phyloP scores from a whole-genome alignment of 768 basidiomycete genomes.

The Pisolithus marmoratus region DNA sequence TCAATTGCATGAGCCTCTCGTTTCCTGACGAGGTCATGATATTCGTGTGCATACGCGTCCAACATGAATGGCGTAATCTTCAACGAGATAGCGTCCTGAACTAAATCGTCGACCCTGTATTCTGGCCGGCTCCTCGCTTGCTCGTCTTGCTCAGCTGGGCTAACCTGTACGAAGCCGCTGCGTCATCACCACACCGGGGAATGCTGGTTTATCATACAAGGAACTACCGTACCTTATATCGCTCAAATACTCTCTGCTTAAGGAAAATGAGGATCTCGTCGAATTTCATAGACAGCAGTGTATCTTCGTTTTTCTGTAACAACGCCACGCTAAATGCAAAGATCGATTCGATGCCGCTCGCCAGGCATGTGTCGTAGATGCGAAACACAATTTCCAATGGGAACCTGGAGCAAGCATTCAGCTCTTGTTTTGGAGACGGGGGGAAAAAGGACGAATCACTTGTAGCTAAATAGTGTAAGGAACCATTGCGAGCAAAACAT shows the following conservation, averaged over 20 bases:
- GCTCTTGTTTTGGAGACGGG: background rate
- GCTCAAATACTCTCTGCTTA: slow-evolving; percentile 76
- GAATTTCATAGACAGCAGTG: slow-evolving; percentile 75
- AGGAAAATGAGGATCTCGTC: slow-evolving; percentile 86
- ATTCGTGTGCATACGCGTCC: slow-evolving; percentile 84
- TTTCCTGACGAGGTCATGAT: slow-evolving; percentile 70
- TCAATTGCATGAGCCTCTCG: slow-evolving; percentile 81
- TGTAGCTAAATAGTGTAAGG: slow-evolving; percentile 92
- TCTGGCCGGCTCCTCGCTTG: slow-evolving; percentile 15
- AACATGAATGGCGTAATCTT: slow-evolving; percentile 95
- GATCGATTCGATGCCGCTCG: slow-evolving; percentile 94
- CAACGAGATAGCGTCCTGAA: slow-evolving; percentile 79
- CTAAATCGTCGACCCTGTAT: slow-evolving; percentile 77
- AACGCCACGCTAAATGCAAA: slow-evolving; percentile 91
- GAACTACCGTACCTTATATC: slow-evolving; percentile 51
- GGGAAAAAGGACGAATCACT: slow-evolving; percentile 39
- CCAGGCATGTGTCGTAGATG: slow-evolving; percentile 94
- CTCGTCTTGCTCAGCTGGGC: slow-evolving; percentile 23
- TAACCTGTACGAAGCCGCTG: slow-evolving; percentile 18
- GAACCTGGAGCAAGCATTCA: slow-evolving; percentile 50
- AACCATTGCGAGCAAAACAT: slow-evolving; percentile 99
- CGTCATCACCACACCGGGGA: background rate
- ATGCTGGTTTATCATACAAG: background rate
- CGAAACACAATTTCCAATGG: slow-evolving; percentile 92
- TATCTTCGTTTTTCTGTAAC: slow-evolving; percentile 82